Conservation (phyloP, 768 basidiomycete genomes). For the Pulveroboletus sp. region DNA sequence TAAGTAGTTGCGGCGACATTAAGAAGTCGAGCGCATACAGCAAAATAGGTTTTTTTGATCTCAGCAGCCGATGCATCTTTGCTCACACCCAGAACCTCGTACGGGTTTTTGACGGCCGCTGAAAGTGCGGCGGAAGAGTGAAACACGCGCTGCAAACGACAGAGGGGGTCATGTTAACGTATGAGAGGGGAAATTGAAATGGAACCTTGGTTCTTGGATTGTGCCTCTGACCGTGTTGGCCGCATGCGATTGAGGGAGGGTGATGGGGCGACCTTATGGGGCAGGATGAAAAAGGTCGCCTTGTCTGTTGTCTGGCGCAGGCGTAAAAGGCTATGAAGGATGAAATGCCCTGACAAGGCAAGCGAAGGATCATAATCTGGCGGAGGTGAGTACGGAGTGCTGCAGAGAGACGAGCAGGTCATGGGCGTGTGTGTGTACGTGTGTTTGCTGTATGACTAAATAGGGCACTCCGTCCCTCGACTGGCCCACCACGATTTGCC, state of each 20-base stretch:
- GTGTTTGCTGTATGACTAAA: conserved; percentile 24
- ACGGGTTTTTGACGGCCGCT: conserved; percentile 74
- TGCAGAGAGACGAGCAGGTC: not conserved
- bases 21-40: conserved; percentile 48
- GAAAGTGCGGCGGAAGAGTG: conserved; percentile 58
- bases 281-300: conserved; percentile 35
- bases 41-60: conserved; percentile 97
- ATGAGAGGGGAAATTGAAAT: conserved; percentile 7
- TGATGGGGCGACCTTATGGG: conserved; percentile 35
- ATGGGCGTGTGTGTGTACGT: conserved; percentile 10
- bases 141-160: conserved; percentile 55
- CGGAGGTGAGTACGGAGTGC: conserved; percentile 1
- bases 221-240: conserved; percentile 15
- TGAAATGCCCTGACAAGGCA: conserved; percentile 45
- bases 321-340: conserved; percentile 54
- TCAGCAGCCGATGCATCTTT: conserved; percentile 79
- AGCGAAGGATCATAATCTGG: conserved; percentile 46
- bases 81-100: conserved; percentile 83
- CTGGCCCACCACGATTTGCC: conserved; percentile 82
- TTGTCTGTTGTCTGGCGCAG: conserved; percentile 40
- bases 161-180: conserved; percentile 18
- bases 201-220: conserved; percentile 38
- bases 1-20: conserved; percentile 11
- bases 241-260: conserved; percentile 12
- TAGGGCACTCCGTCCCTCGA: not conserved